Percentiles rank a stretch among this genome's conserved stretches.
Evolutionary conservation across 495 filamentous ascomycete genomes (phyloP).

Genomic region (Penicillium silybi): DNA sequence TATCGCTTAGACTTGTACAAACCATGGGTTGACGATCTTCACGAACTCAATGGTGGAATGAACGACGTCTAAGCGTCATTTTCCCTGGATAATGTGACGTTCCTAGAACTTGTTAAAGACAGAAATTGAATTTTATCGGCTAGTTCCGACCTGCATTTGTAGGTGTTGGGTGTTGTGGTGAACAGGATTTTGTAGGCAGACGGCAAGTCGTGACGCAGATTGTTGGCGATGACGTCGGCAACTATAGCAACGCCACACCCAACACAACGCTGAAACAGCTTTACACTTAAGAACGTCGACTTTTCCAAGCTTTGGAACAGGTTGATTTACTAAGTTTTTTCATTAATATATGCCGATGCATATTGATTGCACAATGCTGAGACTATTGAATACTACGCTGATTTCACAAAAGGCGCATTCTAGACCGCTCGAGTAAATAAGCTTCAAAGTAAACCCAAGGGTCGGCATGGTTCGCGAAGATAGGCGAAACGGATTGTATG

Average conservation of each 20-base stretch:
- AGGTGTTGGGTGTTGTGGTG: neutral
- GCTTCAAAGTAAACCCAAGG: neutral
- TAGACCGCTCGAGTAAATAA: neutral
- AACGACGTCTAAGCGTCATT: neutral
- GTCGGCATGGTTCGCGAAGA: neutral
- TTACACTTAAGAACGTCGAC: neutral
- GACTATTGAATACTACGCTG: neutral
- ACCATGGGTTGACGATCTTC: neutral
- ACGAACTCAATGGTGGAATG: neutral
- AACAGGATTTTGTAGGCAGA: neutral
- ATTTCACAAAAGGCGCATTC: neutral
- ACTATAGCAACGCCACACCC: neutral
- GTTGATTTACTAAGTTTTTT: neutral
- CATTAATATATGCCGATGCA: neutral
- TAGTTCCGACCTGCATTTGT: neutral
- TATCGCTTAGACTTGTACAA: neutral
- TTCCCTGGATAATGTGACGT: neutral
- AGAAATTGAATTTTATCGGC: neutral
- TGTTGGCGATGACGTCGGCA: neutral
- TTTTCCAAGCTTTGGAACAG: neutral
- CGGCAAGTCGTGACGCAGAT: neutral
- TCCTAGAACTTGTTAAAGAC: neutral
- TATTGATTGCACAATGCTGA: neutral
- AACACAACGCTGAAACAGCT: neutral
- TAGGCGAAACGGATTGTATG: neutral